A percentile compares a stretch with the other conserved stretches of the same genome.
Evolutionary conservation across 2,329 filamentous ascomycete species (phyloP).

Genomic region (Pezicula radicicola): DNA sequence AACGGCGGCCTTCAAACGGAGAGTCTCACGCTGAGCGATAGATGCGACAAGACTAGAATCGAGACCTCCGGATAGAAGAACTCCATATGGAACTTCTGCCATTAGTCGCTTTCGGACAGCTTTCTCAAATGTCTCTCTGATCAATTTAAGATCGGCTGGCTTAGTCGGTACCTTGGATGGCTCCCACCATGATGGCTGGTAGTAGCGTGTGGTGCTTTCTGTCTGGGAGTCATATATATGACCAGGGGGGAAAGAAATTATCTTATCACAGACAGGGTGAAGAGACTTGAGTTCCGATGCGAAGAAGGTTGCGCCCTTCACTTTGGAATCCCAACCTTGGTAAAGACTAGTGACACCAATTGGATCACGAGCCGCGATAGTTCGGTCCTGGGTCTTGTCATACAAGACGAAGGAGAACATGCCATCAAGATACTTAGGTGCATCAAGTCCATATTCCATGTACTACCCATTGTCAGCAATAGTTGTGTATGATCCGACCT

Average conservation of each 20-base stretch:
- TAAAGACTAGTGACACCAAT: conserved; percentile 98
- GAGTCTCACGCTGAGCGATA: conserved; percentile 90
- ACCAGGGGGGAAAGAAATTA: conserved; percentile 89
- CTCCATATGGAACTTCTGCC: conserved; percentile 98
- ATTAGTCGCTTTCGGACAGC: conserved; percentile 95
- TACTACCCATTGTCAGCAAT: conserved; percentile 56
- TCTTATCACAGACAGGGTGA: conserved; percentile 90
- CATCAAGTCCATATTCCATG: conserved; percentile 85
- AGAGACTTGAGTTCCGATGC: conserved; percentile 95
- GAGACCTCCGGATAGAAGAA: conserved; percentile 89
- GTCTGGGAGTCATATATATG: conserved; percentile 96
- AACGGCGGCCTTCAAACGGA: conserved; percentile 68
- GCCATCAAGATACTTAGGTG: conserved; percentile 90
- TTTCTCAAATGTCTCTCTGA: conserved; percentile 82
- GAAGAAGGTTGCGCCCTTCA: conserved; percentile 87
- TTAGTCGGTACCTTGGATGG: conserved; percentile 71
- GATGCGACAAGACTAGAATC: conserved; percentile 94
- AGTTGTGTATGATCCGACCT: not conserved
- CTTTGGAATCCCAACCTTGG: conserved; percentile 83
- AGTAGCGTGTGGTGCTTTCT: conserved; percentile 81
- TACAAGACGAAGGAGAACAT: conserved; percentile 99
- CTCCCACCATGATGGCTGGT: conserved; percentile 90
- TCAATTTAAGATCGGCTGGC: conserved; percentile 77
- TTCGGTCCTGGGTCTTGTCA: conserved; percentile 90
- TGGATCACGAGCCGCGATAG: conserved; percentile 90